Conservation (phyloP, 1,284 basidiomycete genomes). For the Leccinum griseonigrum region DNA sequence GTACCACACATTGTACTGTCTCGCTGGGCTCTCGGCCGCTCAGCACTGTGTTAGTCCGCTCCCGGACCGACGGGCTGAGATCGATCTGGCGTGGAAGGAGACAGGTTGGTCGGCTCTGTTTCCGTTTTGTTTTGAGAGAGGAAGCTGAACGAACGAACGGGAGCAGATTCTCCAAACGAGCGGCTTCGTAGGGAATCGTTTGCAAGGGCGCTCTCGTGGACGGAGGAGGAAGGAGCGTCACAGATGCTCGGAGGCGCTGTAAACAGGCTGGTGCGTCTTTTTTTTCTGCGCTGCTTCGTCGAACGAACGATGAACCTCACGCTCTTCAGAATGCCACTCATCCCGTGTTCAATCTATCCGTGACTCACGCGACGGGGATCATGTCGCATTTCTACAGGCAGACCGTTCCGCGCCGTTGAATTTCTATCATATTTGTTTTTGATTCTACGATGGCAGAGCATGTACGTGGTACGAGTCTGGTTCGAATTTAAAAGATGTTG, state of each 20-base stretch:
- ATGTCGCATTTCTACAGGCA: conserved; percentile 81
- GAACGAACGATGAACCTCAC: background rate
- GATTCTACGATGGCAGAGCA: background rate
- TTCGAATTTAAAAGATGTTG: background rate
- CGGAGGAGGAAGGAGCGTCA: conserved; percentile 67
- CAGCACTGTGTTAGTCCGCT: conserved; percentile 74
- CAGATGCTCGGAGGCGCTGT: conserved; percentile 60
- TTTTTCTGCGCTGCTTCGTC: background rate
- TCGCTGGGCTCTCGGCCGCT: conserved; percentile 84
- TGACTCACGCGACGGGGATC: conserved; percentile 63
- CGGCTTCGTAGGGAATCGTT: conserved; percentile 44
- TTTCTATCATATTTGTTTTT: background rate
- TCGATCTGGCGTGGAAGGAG: conserved; percentile 46
- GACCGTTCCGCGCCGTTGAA: conserved; percentile 32
- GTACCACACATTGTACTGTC: conserved; percentile 91
- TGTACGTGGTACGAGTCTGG: background rate
- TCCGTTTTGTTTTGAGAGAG: background rate
- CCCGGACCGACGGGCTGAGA: conserved; percentile 38
- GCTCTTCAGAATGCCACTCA: conserved; percentile 81
- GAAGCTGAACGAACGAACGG: conserved; percentile 13
- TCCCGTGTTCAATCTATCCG: conserved; percentile 46
- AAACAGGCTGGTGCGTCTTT: conserved; percentile 67
- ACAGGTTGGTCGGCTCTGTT: conserved; percentile 12
- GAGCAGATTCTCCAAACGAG: background rate
- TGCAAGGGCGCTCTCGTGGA: conserved; percentile 66